A percentile compares a stretch with the other conserved stretches of the same genome.
These are phyloP conservation scores for Trichocladium uniseriatum DNA, from an alignment of 495 filamentous ascomycete species.

Conservation along the genomic window DNA sequence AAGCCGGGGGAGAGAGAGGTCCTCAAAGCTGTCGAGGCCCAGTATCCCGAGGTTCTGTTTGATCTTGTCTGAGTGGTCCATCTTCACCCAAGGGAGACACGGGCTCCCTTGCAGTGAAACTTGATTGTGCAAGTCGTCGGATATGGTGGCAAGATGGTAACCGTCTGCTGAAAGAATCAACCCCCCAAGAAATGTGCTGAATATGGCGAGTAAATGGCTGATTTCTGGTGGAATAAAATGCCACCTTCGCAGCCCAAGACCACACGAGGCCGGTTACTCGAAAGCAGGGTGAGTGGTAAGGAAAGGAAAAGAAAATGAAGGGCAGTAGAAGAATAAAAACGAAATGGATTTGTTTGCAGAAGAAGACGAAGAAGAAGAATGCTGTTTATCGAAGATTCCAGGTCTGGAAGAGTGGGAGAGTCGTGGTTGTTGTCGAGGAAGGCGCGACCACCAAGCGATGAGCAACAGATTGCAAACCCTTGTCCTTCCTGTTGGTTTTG, in stretches of 20 bases:
- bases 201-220: background rate
- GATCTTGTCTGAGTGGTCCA: slow-evolving; percentile 8
- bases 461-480: too few species aligned
- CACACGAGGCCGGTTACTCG: background rate
- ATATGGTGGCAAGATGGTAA: background rate
- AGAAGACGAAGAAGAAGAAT: background rate
- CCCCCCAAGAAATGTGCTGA: background rate
- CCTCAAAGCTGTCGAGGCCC: slow-evolving; percentile 3
- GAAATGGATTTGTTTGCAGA: background rate
- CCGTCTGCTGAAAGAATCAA: background rate
- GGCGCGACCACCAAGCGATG: background rate
- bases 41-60: slow-evolving; percentile 4
- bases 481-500: too few species aligned
- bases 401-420: too few species aligned
- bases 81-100: slow-evolving; percentile 2
- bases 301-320: background rate
- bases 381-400: too few species aligned
- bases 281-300: background rate
- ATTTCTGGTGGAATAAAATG: background rate
- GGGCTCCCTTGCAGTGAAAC: background rate
- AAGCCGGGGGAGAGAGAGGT: slow-evolving; percentile 19
- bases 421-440: background rate
- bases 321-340: background rate
- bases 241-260: background rate
- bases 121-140: background rate